These are phyloP conservation scores for Boeremia exigua DNA, from an alignment of 2,329 filamentous ascomycete species.

Conservation along the genomic window DNA sequence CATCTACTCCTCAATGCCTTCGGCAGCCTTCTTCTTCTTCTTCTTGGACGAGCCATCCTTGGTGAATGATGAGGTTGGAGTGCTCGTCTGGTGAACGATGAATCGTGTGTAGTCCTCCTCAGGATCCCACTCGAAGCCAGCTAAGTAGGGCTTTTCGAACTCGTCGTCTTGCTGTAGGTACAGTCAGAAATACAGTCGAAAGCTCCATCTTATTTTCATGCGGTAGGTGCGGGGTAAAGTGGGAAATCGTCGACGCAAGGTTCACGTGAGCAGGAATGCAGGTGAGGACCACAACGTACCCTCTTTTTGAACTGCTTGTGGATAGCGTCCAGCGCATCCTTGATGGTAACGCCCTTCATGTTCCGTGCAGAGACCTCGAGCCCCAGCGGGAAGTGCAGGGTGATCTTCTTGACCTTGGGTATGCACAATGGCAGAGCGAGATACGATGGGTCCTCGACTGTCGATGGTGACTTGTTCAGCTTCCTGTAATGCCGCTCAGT, in stretches of 20 bases:
- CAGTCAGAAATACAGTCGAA: slow-evolving; percentile 24
- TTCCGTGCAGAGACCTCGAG: slow-evolving; percentile 89
- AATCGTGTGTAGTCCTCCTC: slow-evolving; percentile 89
- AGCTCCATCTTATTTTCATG: background rate
- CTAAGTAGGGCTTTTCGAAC: slow-evolving; percentile 83
- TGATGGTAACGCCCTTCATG: slow-evolving; percentile 93
- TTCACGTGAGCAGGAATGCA: background rate
- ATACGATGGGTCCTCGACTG: slow-evolving; percentile 81
- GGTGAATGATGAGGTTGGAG: slow-evolving; percentile 53
- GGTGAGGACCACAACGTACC: slow-evolving; percentile 60
- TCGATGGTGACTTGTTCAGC: slow-evolving; percentile 82
- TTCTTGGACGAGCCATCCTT: slow-evolving; percentile 49
- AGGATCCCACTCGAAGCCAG: slow-evolving; percentile 95
- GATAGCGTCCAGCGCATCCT: slow-evolving; percentile 94
- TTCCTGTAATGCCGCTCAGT: slow-evolving; percentile 67
- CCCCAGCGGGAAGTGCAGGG: slow-evolving; percentile 88
- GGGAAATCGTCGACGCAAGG: background rate
- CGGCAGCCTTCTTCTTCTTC: slow-evolving; percentile 47
- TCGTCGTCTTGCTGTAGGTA: slow-evolving; percentile 80
- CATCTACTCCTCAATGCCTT: slow-evolving; percentile 43
- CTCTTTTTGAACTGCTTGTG: slow-evolving; percentile 97
- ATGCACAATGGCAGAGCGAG: slow-evolving; percentile 81
- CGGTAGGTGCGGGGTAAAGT: slow-evolving; percentile 11
- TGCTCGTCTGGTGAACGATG: slow-evolving; percentile 82
- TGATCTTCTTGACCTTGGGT: slow-evolving; percentile 91